Percentiles rank a stretch among this genome's conserved stretches.
Conservation (phyloP, 2,329 filamentous ascomycete species). For the Alternaria postmessia region DNA sequence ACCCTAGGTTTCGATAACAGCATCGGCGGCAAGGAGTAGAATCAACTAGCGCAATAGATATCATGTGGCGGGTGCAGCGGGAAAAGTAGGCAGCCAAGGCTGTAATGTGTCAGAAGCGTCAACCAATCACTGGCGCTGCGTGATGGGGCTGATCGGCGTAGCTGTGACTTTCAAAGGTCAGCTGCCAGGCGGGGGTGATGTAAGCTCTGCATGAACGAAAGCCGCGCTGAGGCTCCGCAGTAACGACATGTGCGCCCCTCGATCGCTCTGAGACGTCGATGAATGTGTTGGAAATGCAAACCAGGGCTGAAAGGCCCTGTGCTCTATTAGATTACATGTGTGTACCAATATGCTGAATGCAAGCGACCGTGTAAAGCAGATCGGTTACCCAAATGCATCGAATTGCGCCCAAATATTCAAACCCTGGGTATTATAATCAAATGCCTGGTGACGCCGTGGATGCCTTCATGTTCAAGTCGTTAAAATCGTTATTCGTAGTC, state of each 20-base stretch:
- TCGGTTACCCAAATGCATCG: background rate
- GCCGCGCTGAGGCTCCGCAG: conserved; percentile 26
- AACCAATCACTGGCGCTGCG: conserved; percentile 8
- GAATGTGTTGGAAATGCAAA: conserved; percentile 4
- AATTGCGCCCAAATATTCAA: conserved; percentile 13
- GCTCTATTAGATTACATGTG: conserved; percentile 21
- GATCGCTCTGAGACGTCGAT: conserved; percentile 8
- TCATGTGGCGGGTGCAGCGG: conserved; percentile 1
- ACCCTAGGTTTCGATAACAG: background rate
- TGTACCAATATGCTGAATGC: conserved; percentile 16
- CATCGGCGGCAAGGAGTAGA: background rate
- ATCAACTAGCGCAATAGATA: background rate
- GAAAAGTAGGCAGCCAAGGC: conserved; percentile 3
- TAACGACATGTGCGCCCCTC: conserved; percentile 9
- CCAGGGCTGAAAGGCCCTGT: conserved; percentile 8
- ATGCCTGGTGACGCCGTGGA: conserved; percentile 13
- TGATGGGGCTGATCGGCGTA: conserved; percentile 20
- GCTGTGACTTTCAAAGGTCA: conserved; percentile 19
- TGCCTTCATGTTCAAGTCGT: conserved; percentile 10
- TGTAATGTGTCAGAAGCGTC: background rate
- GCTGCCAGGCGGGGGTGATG: conserved; percentile 23
- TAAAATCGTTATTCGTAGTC: conserved; percentile 14
- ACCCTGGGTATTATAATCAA: conserved; percentile 21
- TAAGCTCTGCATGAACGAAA: conserved; percentile 18
- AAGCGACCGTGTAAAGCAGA: conserved; percentile 11